phyloP scores from a whole-genome alignment of 208 protist species.

The Crithidia brevicula region DNA sequence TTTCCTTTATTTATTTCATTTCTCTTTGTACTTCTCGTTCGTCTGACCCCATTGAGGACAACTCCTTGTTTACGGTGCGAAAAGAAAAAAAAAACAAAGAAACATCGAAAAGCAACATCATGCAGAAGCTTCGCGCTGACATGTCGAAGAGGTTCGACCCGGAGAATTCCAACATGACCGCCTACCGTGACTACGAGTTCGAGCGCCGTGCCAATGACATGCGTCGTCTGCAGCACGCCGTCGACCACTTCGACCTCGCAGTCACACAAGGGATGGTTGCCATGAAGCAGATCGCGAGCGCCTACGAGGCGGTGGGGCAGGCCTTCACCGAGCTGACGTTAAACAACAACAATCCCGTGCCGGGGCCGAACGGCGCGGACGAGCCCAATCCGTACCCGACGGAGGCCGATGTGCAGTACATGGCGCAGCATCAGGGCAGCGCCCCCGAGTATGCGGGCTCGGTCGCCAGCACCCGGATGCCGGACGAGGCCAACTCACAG shows the following conservation, averaged over 20 bases:
- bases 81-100: constrained; percentile 4
- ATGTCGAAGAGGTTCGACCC: constrained; percentile 30
- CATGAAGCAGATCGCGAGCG: constrained; percentile 71
- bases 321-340: constrained; percentile 63
- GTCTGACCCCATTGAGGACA: no score
- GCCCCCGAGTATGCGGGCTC: constrained; percentile 31
- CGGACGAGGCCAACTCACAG: constrained; percentile 47
- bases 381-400: constrained; percentile 38
- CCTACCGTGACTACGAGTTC: constrained; percentile 61
- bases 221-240: constrained; percentile 40
- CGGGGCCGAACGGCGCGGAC: constrained; percentile 9
- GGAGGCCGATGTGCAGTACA: constrained; percentile 32
- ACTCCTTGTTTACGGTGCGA: not conserved
- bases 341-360: constrained; percentile 30
- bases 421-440: constrained; percentile 14
- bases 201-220: constrained; percentile 53
- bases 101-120: not conserved
- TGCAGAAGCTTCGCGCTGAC: constrained; percentile 35
- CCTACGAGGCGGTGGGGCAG: constrained; percentile 62
- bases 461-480: constrained; percentile 39
- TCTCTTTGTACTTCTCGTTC: no score
- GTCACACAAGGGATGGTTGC: constrained; percentile 61
- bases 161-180: constrained; percentile 29
- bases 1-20: no score
- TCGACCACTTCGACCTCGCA: constrained; percentile 57